Base-by-base conservation (phyloP, 164 flowering plant genomes). In the Chloranthus sessilifolius region DNA sequence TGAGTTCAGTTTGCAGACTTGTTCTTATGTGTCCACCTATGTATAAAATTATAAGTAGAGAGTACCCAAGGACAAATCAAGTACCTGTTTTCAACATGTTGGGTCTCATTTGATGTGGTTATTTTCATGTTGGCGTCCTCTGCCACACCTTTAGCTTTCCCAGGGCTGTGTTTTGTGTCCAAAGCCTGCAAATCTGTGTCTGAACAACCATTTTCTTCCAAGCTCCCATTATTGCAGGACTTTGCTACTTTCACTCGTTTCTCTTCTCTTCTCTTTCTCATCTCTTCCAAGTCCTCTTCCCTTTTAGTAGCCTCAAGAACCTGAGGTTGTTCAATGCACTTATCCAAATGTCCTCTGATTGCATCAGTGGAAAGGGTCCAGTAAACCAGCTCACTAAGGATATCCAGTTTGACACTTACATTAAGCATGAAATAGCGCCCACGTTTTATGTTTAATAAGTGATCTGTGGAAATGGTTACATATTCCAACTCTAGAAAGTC, bases 241-340 rank as follows among this genome's bases (percentile, higher is more conserved):
- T 24, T 44, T 26, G 20, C 21, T 35, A 36, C 43, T 46, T 37
- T 56, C 36, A 27, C 26, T 14, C 21, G 44, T 17, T 56, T 46
- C 16, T 56, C 52, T 49, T 58, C 56, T 42, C 39, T 50, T 49
- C n/a, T 42, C 25, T 39, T 58, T 33, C 39, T 21, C 27, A 12
- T 20, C 25, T 58, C 62, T n/a, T 42, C 47, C 22, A 48, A 17
- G 9, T 49, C 38, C 31, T 39, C 21, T n/a, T 28, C 62, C 22
- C 56, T 41, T 35, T 58, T 58, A 11, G 56, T 27, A 9, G 55
- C 47, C 47, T 34, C 20, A 34, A 58, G 48, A 24, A 26, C 56
- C 34, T 58, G 34, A 2, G 1, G 33, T 43, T 58, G 26, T 17
- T 29, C 31, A 11, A 50, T 58, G 25, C 26, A 43, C 56, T 48